phyloP scores from a whole-genome alignment of 2,329 filamentous ascomycete species.

The Helicocarpus griseus region DNA sequence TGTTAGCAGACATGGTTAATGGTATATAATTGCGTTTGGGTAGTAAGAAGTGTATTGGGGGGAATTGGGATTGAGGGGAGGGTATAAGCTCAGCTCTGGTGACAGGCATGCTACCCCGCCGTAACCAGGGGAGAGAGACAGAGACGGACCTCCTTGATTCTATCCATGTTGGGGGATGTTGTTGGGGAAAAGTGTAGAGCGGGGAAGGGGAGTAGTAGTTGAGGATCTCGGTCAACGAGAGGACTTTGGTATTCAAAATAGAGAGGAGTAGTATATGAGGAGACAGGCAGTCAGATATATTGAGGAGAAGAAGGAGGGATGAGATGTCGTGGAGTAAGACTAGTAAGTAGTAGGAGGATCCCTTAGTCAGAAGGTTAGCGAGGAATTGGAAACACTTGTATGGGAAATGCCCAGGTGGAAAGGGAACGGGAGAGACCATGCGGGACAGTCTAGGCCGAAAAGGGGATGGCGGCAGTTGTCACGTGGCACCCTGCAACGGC shows the following conservation, averaged over 20 bases:
- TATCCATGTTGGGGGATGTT: conserved; percentile 56
- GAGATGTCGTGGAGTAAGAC: no score
- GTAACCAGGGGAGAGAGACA: conserved; percentile 35
- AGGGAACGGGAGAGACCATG: no score
- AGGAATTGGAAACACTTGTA: no score
- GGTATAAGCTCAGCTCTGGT: conserved; percentile 18
- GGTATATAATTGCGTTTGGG: neutral
- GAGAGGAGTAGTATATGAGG: no score
- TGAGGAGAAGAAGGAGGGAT: no score
- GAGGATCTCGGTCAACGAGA: neutral
- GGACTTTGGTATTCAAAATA: no score
- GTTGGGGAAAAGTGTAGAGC: conserved; percentile 25
- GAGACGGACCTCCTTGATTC: conserved; percentile 79
- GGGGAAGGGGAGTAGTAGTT: conserved; percentile 6
- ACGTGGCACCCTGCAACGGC: neutral
- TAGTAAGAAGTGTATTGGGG: neutral
- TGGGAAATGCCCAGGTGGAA: no score
- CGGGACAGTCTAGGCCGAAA: no score
- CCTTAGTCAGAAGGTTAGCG: no score
- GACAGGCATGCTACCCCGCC: conserved; percentile 29
- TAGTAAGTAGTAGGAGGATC: no score
- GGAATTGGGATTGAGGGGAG: conserved; percentile 11
- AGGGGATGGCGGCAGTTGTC: neutral
- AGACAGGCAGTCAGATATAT: no score
- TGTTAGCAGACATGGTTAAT: neutral